Conservation (phyloP, 1,284 basidiomycete genomes). For the Volvariella volvacea region DNA sequence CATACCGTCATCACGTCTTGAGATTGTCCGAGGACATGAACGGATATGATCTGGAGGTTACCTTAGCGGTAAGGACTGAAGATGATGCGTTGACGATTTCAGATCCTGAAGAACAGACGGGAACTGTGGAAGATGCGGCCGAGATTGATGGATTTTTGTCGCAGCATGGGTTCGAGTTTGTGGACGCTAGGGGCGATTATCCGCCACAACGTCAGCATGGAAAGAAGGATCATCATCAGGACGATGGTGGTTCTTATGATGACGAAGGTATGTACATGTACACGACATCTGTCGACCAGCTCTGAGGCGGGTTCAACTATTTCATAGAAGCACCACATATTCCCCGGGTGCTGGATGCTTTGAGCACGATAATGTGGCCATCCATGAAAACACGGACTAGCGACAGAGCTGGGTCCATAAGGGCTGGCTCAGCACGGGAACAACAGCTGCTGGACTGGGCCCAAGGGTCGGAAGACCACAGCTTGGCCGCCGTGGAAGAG, state of each 20-base stretch:
- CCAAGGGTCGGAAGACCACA: constrained; percentile 16
- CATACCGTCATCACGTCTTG: constrained; percentile 43
- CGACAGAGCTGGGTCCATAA: constrained; percentile 17
- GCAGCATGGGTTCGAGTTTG: constrained; percentile 66
- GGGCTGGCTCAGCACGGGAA: constrained; percentile 1
- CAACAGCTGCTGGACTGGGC: constrained; percentile 9
- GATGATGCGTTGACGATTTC: constrained; percentile 5
- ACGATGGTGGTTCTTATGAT: not conserved
- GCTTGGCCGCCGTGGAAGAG: constrained; percentile 13
- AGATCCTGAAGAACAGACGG: constrained; percentile 19
- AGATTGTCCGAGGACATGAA: constrained; percentile 40
- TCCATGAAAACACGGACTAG: constrained; percentile 46
- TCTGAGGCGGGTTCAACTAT: constrained; percentile 5
- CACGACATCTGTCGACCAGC: too few relatives aligned
- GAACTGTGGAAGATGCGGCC: constrained; percentile 31
- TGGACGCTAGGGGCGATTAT: constrained; percentile 26
- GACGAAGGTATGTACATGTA: constrained; percentile 7
- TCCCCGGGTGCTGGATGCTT: constrained; percentile 64
- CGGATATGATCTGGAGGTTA: constrained; percentile 57
- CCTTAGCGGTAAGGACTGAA: constrained; percentile 56
- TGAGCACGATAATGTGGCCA: constrained; percentile 83
- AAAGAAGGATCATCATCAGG: too few relatives aligned
- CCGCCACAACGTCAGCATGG: not conserved
- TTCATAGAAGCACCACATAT: constrained; percentile 51
- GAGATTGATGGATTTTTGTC: constrained; percentile 60